Percentiles rank a stretch among this genome's conserved stretches.
Conservation (phyloP, 345 rosid genomes). For the Carallia pectinifolia region DNA sequence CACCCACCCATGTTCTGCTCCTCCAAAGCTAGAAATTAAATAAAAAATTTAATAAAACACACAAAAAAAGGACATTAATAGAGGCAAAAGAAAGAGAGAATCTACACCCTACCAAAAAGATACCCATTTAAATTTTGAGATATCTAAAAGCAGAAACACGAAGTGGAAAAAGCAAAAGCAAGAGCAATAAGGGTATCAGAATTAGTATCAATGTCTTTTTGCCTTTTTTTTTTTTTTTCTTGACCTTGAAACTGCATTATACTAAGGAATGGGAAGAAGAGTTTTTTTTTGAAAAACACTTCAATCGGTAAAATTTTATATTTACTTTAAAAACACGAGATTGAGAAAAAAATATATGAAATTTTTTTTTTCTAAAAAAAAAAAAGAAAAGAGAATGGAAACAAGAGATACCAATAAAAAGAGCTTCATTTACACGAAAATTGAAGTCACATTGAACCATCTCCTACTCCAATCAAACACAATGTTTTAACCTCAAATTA, state of each 20-base stretch:
- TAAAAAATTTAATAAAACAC: too few relatives aligned
- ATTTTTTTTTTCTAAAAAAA: too few relatives aligned
- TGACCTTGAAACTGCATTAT: too few relatives aligned
- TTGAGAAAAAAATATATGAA: too few relatives aligned
- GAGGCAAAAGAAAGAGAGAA: too few relatives aligned
- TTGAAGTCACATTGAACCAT: constrained; percentile 31
- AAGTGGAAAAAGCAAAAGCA: constrained; percentile 1
- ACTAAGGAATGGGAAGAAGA: too few relatives aligned
- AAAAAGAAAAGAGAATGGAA: too few relatives aligned
- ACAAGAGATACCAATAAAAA: background rate
- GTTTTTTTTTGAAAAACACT: too few relatives aligned
- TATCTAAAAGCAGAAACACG: background rate
- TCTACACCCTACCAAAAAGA: too few relatives aligned
- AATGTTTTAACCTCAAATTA: background rate
- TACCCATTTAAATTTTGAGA: background rate
- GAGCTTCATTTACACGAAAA: constrained; percentile 36
- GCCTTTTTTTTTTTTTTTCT: background rate
- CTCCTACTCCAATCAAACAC: constrained; percentile 1
- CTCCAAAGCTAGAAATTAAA: background rate
- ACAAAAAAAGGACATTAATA: too few relatives aligned
- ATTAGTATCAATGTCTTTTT: background rate
- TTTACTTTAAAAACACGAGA: too few relatives aligned
- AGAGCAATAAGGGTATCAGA: background rate
- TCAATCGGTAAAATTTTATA: too few relatives aligned
- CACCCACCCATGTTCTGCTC: background rate